phyloP scores from a whole-genome alignment of 2,329 filamentous ascomycete species.

The Chaetomiaceae sp. region DNA sequence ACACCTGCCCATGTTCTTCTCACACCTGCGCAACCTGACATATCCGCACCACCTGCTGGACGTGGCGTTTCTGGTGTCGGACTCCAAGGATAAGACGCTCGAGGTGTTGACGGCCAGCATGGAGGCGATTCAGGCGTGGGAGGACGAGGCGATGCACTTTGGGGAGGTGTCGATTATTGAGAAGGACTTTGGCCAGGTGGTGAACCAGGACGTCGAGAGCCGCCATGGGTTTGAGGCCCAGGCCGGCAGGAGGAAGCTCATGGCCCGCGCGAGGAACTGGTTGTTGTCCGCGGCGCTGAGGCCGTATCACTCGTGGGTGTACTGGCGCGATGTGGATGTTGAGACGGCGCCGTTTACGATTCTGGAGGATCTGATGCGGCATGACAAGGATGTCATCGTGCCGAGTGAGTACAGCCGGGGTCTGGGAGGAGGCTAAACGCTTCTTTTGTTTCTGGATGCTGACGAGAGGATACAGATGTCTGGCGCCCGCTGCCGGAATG shows the following conservation, averaged over 20 bases:
- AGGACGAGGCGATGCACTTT: conserved; percentile 75
- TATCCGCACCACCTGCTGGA: conserved; percentile 97
- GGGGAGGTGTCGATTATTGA: conserved; percentile 97
- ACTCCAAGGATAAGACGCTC: conserved; percentile 90
- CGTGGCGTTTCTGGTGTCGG: conserved; percentile 91
- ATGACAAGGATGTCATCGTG: conserved; percentile 98
- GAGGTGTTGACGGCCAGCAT: conserved; percentile 69
- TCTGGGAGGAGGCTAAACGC: no score
- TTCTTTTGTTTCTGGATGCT: no score
- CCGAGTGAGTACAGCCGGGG: conserved; percentile 70
- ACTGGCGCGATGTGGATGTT: conserved; percentile 98
- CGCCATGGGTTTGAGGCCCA: conserved; percentile 96
- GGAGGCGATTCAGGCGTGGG: conserved; percentile 71
- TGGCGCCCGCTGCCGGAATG: conserved; percentile 98
- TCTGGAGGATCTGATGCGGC: conserved; percentile 93
- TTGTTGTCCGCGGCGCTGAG: conserved; percentile 86
- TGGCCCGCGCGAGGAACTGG: conserved; percentile 98
- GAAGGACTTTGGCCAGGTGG: conserved; percentile 97
- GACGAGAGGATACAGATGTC: conserved; percentile 63
- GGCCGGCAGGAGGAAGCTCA: conserved; percentile 86
- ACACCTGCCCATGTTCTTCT: conserved; percentile 96
- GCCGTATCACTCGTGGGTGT: conserved; percentile 97
- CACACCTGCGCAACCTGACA: conserved; percentile 92
- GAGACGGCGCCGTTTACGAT: conserved; percentile 97
- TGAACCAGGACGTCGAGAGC: conserved; percentile 96